Conservation (phyloP, 805 yeast species). For the Suhomyces xylopsoci region DNA sequence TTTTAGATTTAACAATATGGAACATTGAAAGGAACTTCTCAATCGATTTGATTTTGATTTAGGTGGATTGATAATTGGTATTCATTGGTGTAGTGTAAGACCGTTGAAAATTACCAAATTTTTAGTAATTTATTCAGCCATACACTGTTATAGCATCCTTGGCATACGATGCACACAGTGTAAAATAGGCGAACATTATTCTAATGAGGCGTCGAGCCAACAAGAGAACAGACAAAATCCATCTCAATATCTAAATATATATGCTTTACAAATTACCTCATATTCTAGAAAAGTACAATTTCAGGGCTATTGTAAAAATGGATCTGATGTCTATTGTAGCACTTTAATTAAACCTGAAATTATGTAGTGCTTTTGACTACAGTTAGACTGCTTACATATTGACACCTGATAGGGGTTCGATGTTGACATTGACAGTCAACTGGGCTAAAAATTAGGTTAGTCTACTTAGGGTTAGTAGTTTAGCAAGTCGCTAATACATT, state of each 20-base stretch:
- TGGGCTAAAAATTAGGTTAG: not conserved
- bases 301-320: not conserved
- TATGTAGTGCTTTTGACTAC: not conserved
- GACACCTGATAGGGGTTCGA: not conserved
- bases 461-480: not conserved
- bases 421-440: not conserved
- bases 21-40: not conserved
- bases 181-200: too few relatives aligned
- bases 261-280: not conserved
- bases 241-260: too few relatives aligned
- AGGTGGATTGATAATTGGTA: not conserved
- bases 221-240: not conserved
- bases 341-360: not conserved
- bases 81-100: not conserved
- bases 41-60: not conserved
- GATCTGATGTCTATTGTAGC: not conserved
- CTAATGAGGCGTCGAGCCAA: not conserved
- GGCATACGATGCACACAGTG: not conserved
- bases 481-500: not conserved
- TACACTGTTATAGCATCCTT: not conserved
- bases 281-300: not conserved
- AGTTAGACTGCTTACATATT: not conserved
- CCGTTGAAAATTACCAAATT: not conserved
- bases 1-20: not conserved
- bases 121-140: not conserved